Base-by-base conservation (phyloP, 2,329 filamentous ascomycete genomes). In the Fusarium albidum region DNA sequence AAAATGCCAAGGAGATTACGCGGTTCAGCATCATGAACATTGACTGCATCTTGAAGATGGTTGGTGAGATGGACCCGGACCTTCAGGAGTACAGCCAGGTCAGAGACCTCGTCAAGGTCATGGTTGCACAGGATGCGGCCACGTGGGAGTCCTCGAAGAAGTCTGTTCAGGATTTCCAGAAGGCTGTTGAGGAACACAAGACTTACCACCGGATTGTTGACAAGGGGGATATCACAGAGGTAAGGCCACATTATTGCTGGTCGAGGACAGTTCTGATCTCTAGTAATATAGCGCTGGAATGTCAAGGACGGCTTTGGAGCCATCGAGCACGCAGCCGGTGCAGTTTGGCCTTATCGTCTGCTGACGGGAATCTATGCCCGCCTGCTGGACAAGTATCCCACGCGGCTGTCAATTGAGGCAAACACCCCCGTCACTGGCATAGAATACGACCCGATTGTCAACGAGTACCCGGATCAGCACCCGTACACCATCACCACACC, bases 281-380 rank as follows among this genome's bases (percentile, higher is more conserved):
- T n/a, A n/a, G n/a, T n/a, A n/a, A n/a, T n/a, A n/a, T n/a, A n/a
- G n/a, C n/a, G n/a, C n/a, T n/a, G n/a, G n/a, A n/a, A n/a, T n/a
- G n/a, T n/a, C n/a, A n/a, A n/a, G n/a, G n/a, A n/a, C n/a, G n/a
- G n/a, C n/a, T n/a, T n/a, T n/a, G n/a, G n/a, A n/a, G n/a, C n/a
- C n/a, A n/a, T n/a, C n/a, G n/a, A n/a, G n/a, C n/a, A n/a, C n/a
- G n/a, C n/a, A n/a, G 76, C 76, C 3, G 79, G 75, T 4, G 76
- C 77, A 9, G 65, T 82, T 4, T 81, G 76, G 73, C 76, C 79
- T 0, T 82, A 80, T 52, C 67, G 76, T 9, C 69, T 82, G 8
- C 71, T 81, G 1, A 75, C 74, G 9, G 65, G 67, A 2, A 55
- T 79, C 18, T 77, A 75, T 67, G 64, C 40, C 62, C 69, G 17